Evolutionary conservation across 768 basidiomycete genomes (phyloP).

Genomic region (Trametes sanguinea): DNA sequence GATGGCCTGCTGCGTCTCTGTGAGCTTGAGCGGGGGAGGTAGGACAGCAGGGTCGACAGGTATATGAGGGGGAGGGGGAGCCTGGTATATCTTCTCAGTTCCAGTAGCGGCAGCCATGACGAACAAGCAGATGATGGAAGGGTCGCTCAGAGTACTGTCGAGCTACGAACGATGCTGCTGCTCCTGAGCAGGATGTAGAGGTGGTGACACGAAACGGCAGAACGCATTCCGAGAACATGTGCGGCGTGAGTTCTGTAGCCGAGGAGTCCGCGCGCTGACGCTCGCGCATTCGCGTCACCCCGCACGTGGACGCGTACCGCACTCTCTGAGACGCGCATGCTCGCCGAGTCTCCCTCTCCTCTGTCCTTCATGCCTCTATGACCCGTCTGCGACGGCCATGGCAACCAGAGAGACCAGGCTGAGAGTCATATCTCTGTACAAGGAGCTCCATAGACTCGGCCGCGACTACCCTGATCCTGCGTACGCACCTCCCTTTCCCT

Average conservation of each 20-base stretch:
- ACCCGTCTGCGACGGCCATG: slow-evolving; percentile 37
- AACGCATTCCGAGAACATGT: background rate
- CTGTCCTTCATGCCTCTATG: background rate
- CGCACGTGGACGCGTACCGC: slow-evolving; percentile 5
- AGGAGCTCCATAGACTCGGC: slow-evolving; percentile 78
- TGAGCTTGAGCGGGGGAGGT: slow-evolving; percentile 33
- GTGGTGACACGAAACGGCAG: background rate
- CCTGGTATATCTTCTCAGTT: slow-evolving; percentile 21
- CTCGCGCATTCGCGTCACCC: background rate
- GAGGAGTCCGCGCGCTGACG: slow-evolving; percentile 3
- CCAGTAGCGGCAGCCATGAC: slow-evolving; percentile 1
- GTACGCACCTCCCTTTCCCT: slow-evolving; percentile 44
- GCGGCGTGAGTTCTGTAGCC: background rate
- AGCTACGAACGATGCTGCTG: background rate
- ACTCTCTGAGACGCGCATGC: background rate
- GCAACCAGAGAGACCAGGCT: slow-evolving; percentile 53
- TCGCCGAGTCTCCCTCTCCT: background rate
- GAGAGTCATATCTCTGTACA: slow-evolving; percentile 74
- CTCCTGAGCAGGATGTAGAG: background rate
- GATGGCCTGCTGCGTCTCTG: slow-evolving; percentile 48
- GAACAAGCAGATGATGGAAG: background rate
- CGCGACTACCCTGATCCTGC: slow-evolving; percentile 81
- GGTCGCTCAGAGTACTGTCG: background rate
- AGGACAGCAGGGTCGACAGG: slow-evolving; percentile 15
- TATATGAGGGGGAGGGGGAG: slow-evolving; percentile 24